These are phyloP conservation scores for Mycena pura DNA, from an alignment of 768 basidiomycete genomes.

Conservation along the genomic window DNA sequence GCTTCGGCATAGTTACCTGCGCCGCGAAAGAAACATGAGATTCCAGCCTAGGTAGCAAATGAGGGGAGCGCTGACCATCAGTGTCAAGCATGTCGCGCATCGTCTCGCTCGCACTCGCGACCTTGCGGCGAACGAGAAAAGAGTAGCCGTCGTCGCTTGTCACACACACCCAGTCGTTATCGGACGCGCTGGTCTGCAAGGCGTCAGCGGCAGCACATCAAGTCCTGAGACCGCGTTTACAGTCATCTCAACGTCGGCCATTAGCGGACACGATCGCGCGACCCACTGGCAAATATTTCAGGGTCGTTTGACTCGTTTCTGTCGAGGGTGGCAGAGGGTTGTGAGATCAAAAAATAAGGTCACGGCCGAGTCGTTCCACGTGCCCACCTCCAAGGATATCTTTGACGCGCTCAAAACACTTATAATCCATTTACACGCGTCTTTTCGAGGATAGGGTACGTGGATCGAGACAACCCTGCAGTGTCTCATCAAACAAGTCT, in stretches of 20 bases:
- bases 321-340: background rate
- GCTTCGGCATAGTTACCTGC: constrained; percentile 81
- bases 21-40: constrained; percentile 10
- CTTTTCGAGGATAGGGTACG: too few species aligned
- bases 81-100: constrained; percentile 82
- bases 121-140: constrained; percentile 77
- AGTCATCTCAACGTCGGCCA: constrained; percentile 24
- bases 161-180: constrained; percentile 76
- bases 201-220: background rate
- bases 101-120: constrained; percentile 81
- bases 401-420: too few species aligned
- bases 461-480: too few species aligned
- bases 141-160: constrained; percentile 81
- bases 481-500: too few species aligned
- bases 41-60: too few species aligned
- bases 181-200: constrained; percentile 21
- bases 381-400: too few species aligned
- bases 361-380: too few species aligned
- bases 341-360: too few species aligned
- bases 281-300: background rate
- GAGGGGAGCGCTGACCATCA: constrained; percentile 55
- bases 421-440: too few species aligned
- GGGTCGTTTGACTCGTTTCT: too few species aligned
- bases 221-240: background rate
- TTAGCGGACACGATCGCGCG: constrained; percentile 12